Conservation (phyloP, 2,329 filamentous ascomycete genomes). For the Ceratocystis albifundus region DNA sequence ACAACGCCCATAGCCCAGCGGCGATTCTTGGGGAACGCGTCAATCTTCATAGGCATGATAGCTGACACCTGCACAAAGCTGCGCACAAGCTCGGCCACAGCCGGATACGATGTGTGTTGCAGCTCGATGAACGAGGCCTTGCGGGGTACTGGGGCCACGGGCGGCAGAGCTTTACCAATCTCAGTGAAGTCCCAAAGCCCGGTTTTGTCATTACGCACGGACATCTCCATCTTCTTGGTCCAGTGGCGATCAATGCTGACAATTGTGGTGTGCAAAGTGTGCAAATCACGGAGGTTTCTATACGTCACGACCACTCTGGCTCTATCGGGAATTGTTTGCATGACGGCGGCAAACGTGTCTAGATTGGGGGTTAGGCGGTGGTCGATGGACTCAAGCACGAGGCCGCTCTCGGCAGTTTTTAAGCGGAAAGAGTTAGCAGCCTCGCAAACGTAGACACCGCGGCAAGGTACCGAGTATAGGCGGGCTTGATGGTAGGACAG, state of each 20-base stretch:
- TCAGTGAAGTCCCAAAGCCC: conserved; percentile 93
- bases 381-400: conserved; percentile 86
- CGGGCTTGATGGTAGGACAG: conserved; percentile 97
- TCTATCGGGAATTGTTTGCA: conserved; percentile 72
- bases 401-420: conserved; percentile 80
- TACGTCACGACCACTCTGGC: conserved; percentile 87
- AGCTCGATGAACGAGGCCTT: conserved; percentile 88
- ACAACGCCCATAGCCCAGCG: conserved; percentile 94
- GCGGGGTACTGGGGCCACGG: conserved; percentile 56
- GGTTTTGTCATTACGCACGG: conserved; percentile 76
- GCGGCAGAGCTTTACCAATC: conserved; percentile 67
- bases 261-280: conserved; percentile 87
- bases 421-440: conserved; percentile 90
- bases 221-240: conserved; percentile 88
- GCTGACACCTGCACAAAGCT: conserved; percentile 92
- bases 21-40: conserved; percentile 90
- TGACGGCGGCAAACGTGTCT: conserved; percentile 78
- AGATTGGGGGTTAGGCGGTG: conserved; percentile 84
- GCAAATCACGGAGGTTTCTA: conserved; percentile 86
- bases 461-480: conserved; percentile 80
- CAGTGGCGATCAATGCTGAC: conserved; percentile 90
- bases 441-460: conserved; percentile 91
- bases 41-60: conserved; percentile 87
- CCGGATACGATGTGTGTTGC: conserved; percentile 74
- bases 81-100: conserved; percentile 83